Percentiles rank a stretch among this genome's conserved stretches.
Evolutionary conservation across 108 stramenopile genomes (phyloP).

Genomic region (Cyclotella sp.): DNA sequence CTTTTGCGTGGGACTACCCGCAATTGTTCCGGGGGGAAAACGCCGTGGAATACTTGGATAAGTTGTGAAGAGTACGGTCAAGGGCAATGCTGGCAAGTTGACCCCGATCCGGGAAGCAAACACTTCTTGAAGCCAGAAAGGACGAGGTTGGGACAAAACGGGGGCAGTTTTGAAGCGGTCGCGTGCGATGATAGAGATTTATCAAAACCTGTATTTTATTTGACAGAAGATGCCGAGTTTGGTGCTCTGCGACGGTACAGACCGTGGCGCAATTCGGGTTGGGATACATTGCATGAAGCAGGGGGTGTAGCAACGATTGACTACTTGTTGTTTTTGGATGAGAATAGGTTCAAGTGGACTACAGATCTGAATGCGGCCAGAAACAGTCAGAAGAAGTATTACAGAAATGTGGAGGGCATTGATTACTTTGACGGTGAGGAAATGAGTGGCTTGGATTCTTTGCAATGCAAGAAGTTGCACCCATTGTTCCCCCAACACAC

Average conservation of each 20-base stretch:
- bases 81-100: conserved; percentile 66
- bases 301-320: conserved; percentile 24
- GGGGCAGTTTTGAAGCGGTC: conserved; percentile 52
- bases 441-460: no score
- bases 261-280: conserved; percentile 29
- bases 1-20: conserved; percentile 35
- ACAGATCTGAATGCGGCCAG: neutral
- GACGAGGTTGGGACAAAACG: conserved; percentile 33
- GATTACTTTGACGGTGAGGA: conserved; percentile 33
- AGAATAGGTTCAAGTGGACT: conserved; percentile 39
- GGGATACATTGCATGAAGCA: conserved; percentile 30
- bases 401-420: conserved; percentile 58
- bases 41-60: conserved; percentile 68
- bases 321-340: conserved; percentile 38
- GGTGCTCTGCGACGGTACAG: conserved; percentile 44
- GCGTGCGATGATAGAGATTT: conserved; percentile 39
- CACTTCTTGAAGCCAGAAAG: conserved; percentile 25
- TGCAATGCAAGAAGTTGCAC: neutral
- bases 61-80: conserved; percentile 63
- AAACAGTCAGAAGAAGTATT: conserved; percentile 33
- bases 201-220: conserved; percentile 43
- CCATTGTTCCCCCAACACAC: neutral
- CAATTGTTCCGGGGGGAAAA: conserved; percentile 53
- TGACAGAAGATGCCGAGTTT: conserved; percentile 37
- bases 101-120: conserved; percentile 56